Evolutionary conservation across 2,329 filamentous ascomycete genomes (phyloP).

Genomic region (Sporothrix sp.): DNA sequence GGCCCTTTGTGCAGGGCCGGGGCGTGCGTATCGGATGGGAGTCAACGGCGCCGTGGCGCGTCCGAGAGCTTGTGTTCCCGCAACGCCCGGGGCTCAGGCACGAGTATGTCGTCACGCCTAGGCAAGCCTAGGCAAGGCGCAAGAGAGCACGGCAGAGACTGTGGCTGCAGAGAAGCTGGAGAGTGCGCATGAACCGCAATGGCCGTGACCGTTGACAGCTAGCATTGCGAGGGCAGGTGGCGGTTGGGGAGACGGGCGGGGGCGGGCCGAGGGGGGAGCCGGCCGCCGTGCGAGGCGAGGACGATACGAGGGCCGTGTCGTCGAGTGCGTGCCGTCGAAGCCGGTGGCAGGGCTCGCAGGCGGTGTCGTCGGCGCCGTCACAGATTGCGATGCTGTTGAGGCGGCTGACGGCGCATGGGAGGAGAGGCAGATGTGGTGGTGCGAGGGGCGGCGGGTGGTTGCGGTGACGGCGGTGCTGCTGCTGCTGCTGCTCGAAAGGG

Average conservation of each 20-base stretch:
- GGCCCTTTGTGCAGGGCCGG: too few species aligned
- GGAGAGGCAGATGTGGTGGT: slow-evolving; percentile 5
- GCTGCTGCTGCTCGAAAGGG: neutral
- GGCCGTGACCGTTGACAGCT: neutral
- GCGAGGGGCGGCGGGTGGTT: too few species aligned
- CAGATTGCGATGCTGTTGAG: neutral
- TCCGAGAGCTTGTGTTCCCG: neutral
- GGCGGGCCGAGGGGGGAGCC: neutral
- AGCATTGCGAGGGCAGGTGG: neutral
- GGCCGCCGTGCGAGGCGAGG: neutral
- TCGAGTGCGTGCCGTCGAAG: neutral
- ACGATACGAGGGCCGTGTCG: neutral
- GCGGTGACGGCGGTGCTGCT: too few species aligned
- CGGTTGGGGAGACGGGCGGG: neutral
- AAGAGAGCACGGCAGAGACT: neutral
- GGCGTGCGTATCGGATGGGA: too few species aligned
- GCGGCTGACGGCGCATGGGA: neutral
- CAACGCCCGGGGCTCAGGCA: neutral
- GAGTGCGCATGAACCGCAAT: neutral
- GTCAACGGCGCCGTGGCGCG: neutral
- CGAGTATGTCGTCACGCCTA: neutral
- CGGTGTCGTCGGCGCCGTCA: neutral
- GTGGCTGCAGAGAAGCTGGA: neutral
- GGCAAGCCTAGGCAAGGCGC: neutral
- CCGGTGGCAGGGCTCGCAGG: neutral